These are phyloP conservation scores for Chaetomium cochliodes DNA, from an alignment of 495 filamentous ascomycete genomes.

Conservation along the genomic window DNA sequence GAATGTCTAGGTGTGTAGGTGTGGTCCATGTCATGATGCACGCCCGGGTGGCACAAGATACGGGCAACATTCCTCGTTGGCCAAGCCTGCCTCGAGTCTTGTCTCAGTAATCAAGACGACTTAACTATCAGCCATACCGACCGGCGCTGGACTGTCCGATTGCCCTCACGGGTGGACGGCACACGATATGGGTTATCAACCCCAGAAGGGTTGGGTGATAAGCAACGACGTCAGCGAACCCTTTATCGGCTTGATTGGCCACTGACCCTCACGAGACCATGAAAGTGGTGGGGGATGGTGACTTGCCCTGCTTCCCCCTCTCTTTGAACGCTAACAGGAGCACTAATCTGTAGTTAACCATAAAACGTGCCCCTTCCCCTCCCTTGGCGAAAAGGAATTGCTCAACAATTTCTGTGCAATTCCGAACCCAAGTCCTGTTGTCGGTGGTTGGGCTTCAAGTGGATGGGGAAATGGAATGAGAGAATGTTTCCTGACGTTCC, in stretches of 20 bases:
- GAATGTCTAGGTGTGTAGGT: no score
- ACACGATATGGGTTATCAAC: not conserved
- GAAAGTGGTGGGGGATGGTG: not conserved
- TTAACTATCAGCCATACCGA: not conserved
- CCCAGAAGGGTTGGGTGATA: not conserved
- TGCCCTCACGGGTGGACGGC: not conserved
- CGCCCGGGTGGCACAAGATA: not conserved
- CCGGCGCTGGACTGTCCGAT: no score
- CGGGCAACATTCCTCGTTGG: not conserved
- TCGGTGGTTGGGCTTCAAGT: not conserved
- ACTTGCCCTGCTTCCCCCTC: not conserved
- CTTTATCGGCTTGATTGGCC: slow-evolving; percentile 1
- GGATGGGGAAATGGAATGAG: not conserved
- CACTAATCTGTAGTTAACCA: not conserved
- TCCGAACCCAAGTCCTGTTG: not conserved
- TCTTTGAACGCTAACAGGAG: no score
- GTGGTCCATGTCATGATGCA: not conserved
- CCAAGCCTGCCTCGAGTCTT: not conserved
- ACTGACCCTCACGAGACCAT: not conserved
- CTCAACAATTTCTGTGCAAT: not conserved
- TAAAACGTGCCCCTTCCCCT: not conserved
- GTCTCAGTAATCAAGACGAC: not conserved
- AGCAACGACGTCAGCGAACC: slow-evolving; percentile 5
- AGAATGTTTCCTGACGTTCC: not conserved
- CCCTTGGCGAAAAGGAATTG: not conserved